A percentile compares a stretch with the other conserved stretches of the same genome.
Evolutionary conservation across 2,329 filamentous ascomycete genomes (phyloP).

Genomic region (Ceratocystis harringtonii): DNA sequence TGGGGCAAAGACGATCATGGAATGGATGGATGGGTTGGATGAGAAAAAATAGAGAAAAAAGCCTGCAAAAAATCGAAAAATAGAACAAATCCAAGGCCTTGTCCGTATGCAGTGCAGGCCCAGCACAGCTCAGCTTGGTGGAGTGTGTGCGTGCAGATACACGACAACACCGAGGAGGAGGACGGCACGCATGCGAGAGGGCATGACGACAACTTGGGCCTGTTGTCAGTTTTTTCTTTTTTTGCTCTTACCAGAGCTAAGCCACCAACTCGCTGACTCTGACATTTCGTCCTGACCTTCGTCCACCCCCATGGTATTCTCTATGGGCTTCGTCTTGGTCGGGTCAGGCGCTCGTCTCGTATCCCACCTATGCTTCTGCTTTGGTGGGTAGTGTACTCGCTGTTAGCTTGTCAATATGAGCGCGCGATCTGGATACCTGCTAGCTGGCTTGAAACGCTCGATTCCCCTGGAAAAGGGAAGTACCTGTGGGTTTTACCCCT

Average conservation of each 20-base stretch:
- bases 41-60: background rate
- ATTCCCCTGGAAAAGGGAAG: background rate
- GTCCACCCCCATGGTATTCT: too few species aligned
- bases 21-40: background rate
- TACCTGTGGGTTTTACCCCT: conserved; percentile 6
- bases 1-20: background rate
- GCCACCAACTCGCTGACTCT: too few species aligned
- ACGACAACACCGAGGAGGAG: too few species aligned
- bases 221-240: too few species aligned
- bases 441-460: background rate
- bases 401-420: conserved; percentile 24
- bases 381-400: background rate
- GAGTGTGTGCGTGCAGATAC: too few species aligned
- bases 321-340: background rate
- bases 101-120: too few species aligned
- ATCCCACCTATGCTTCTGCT: background rate
- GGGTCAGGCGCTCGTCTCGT: background rate
- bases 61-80: background rate
- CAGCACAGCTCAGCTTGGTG: too few species aligned
- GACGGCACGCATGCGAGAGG: too few species aligned
- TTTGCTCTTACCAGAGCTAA: too few species aligned
- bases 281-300: too few species aligned
- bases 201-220: too few species aligned
- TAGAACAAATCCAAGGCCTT: background rate
- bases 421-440: conserved; percentile 10